Evolutionary conservation across 2,329 filamentous ascomycete genomes (phyloP), one percentile per base, ranked within the genome.

Genomic region (Hypoxylon sp.): DNA sequence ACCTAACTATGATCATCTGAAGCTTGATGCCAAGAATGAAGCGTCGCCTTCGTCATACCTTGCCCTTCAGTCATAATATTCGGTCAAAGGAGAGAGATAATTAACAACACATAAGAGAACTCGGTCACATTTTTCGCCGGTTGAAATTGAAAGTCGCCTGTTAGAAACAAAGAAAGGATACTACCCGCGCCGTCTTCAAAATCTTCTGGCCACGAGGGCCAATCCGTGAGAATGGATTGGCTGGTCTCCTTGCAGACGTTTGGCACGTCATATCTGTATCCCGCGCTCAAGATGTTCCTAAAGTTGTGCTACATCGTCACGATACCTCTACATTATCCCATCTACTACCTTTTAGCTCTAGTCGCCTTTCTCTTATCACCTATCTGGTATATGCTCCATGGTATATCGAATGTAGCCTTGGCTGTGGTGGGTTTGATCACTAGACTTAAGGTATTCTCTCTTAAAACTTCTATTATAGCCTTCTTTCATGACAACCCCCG

Each of bases 331-430:
- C 70, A 72, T 55, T 78, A 76, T 69, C 73, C 73, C 21, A 38
- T 75, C 14, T 77, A 74, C 53, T 56, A 56, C 28, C 38, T 56
- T 28, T 43, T 56, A 14, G 32, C 64, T 30, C 34, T 74, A 23
- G 19, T 77, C 52, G 50, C 65, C 10, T 76, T 77, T 61, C 48
- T 79, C 41, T 63, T 79, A 34, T 77, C 76, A 34, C 77, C 77
- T 11, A 13, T 76, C 17, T 72, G 72, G 70, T 64, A 63, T 38
- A 63, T 75, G 9, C 49, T 73, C 59, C 69, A 52, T 2, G 36
- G 69, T 7, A 51, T 68, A 34, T 55, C 72, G 7, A 65, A 59
- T 21, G 38, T 50, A 7, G 48, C 53, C 7, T 60, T 71, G 28
- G 69, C 72, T 17, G 57, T 61, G 6, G 46, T 75, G 2, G 60